Evolutionary conservation across 2,329 filamentous ascomycete species (phyloP).

Genomic region (Fusarium gaditjirri): DNA sequence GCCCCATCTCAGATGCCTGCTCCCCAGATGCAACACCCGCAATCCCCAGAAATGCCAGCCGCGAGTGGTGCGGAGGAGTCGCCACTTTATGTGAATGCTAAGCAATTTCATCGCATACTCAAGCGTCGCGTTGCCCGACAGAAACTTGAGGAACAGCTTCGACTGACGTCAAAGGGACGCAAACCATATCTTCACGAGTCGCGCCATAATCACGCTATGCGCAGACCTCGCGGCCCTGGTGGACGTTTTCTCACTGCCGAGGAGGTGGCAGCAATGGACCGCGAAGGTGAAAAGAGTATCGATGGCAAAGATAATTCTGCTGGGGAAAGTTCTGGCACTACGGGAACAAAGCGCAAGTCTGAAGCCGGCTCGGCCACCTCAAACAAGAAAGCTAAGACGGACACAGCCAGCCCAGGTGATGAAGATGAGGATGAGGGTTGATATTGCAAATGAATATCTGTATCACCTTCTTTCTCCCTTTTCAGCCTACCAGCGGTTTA

Average conservation of each 20-base stretch:
- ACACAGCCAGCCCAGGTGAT: conserved; percentile 52
- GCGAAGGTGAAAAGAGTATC: conserved; percentile 62
- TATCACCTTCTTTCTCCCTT: conserved; percentile 42
- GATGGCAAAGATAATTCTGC: conserved; percentile 48
- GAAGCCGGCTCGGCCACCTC: conserved; percentile 59
- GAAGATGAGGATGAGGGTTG: conserved; percentile 59
- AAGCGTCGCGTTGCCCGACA: conserved; percentile 94
- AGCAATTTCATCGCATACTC: conserved; percentile 97
- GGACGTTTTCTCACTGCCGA: conserved; percentile 96
- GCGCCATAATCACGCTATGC: conserved; percentile 97
- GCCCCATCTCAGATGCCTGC: conserved; percentile 69
- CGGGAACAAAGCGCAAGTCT: conserved; percentile 70
- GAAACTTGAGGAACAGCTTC: conserved; percentile 89
- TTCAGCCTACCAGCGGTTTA: conserved; percentile 48
- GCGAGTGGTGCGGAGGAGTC: conserved; percentile 83
- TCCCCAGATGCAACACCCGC: conserved; percentile 73
- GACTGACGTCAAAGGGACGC: conserved; percentile 91
- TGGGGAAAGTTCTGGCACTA: conserved; percentile 41
- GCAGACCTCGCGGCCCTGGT: conserved; percentile 89
- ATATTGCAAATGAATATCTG: conserved; percentile 29
- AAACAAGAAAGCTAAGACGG: conserved; percentile 68
- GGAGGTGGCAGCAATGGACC: conserved; percentile 91
- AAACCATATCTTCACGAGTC: conserved; percentile 99
- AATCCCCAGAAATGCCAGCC: conserved; percentile 83
- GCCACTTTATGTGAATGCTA: conserved; percentile 96